Percentiles rank a stretch among this genome's conserved stretches.
phyloP scores from a whole-genome alignment of 495 filamentous ascomycete species.

The Talaromyces thailandensis region DNA sequence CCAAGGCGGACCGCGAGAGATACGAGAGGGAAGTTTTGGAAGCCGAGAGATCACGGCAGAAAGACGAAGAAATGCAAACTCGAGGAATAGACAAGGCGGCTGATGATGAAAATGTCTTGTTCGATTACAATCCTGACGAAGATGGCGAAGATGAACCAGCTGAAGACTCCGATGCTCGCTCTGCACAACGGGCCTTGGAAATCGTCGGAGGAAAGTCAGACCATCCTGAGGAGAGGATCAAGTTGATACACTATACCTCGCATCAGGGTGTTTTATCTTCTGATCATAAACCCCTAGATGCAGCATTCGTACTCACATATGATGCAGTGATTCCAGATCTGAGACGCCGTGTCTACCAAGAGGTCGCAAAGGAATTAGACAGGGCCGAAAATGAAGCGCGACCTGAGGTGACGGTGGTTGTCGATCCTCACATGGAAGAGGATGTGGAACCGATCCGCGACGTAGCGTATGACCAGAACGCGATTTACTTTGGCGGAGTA shows the following conservation, averaged over 20 bases:
- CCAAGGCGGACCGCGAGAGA: constrained; percentile 57
- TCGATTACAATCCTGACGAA: constrained; percentile 81
- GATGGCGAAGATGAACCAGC: constrained; percentile 59
- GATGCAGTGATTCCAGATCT: constrained; percentile 76
- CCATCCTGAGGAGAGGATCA: constrained; percentile 47
- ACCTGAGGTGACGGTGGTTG: constrained; percentile 74
- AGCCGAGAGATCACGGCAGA: constrained; percentile 55
- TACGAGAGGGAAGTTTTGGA: constrained; percentile 61
- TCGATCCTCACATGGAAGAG: constrained; percentile 48
- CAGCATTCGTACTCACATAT: constrained; percentile 71
- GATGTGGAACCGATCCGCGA: constrained; percentile 11
- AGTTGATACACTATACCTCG: constrained; percentile 69
- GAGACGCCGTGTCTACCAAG: constrained; percentile 73
- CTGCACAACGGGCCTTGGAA: not conserved
- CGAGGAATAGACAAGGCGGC: constrained; percentile 64
- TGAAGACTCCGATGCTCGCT: constrained; percentile 26
- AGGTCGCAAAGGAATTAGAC: constrained; percentile 83
- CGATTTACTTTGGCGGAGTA: constrained; percentile 69
- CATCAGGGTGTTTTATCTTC: constrained; percentile 85
- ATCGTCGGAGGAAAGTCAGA: constrained; percentile 6
- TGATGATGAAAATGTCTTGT: constrained; percentile 77
- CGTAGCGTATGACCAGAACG: constrained; percentile 36
- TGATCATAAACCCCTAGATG: constrained; percentile 88
- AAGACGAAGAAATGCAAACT: constrained; percentile 77
- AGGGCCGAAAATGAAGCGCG: constrained; percentile 87